A percentile compares a stretch with the other conserved stretches of the same genome.
These are phyloP conservation scores for Canna indica DNA, from an alignment of 176 grass and related monocot genomes.

Conservation along the genomic window DNA sequence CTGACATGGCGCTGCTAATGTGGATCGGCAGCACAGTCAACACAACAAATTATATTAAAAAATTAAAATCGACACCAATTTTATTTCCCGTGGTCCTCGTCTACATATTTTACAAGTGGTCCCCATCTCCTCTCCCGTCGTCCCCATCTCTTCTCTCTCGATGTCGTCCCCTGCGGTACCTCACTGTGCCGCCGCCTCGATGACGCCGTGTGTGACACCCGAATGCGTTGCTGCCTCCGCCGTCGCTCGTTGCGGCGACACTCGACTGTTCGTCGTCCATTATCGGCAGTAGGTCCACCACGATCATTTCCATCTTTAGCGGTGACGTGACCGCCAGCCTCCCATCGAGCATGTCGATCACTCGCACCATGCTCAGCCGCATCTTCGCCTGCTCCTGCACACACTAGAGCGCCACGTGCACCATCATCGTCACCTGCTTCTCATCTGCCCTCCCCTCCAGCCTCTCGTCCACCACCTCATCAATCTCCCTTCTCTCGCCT, in stretches of 20 bases:
- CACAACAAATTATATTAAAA: too few relatives aligned
- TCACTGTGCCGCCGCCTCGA: too few relatives aligned
- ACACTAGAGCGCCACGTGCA: constrained; percentile 17
- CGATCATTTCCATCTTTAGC: constrained; percentile 7
- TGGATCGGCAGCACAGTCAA: too few relatives aligned
- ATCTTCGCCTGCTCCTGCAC: constrained; percentile 8
- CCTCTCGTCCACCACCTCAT: constrained; percentile 40
- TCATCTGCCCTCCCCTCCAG: constrained; percentile 4
- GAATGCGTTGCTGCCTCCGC: too few relatives aligned
- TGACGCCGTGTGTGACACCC: too few relatives aligned
- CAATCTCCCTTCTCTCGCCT: constrained; percentile 25
- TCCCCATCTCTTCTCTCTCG: too few relatives aligned
- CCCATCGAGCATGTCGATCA: constrained; percentile 15
- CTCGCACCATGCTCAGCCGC: constrained; percentile 13
- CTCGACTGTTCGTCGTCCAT: not conserved
- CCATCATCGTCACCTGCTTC: constrained; percentile 16
- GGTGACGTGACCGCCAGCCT: not conserved
- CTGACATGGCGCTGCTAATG: too few relatives aligned
- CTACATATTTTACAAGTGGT: too few relatives aligned
- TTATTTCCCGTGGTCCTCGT: too few relatives aligned
- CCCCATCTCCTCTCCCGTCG: too few relatives aligned
- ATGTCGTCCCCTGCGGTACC: too few relatives aligned
- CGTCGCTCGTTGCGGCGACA: not conserved
- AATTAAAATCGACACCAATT: too few relatives aligned
- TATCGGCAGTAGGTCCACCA: constrained; percentile 16